A percentile compares a stretch with the other conserved stretches of the same genome.
Conservation (phyloP, 306 rosid genomes). For the Rosa multiflora region DNA sequence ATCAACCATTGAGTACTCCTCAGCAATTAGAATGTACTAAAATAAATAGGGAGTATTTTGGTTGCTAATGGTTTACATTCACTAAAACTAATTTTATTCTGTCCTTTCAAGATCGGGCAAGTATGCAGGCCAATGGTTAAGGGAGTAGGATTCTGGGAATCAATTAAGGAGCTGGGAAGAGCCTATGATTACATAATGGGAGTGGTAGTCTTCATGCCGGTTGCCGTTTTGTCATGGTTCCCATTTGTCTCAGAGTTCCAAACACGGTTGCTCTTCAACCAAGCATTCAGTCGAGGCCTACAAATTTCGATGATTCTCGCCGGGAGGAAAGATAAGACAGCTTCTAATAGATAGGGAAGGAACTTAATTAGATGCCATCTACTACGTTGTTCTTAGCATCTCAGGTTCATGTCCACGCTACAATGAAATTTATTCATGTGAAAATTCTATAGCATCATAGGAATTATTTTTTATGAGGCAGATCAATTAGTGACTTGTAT, state of each 20-base stretch:
- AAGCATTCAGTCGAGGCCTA: constrained; percentile 95
- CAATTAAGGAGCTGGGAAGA: constrained; percentile 79
- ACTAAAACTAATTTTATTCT: neutral
- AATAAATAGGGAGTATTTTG: neutral
- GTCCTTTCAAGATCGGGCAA: constrained; percentile 66
- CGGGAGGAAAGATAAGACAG: constrained; percentile 54
- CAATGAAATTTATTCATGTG: neutral
- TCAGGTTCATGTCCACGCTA: neutral
- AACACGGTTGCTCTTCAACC: constrained; percentile 88
- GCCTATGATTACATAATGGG: constrained; percentile 93
- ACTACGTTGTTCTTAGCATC: neutral
- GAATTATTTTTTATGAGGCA: neutral
- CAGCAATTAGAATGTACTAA: neutral
- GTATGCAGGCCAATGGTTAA: constrained; percentile 61
- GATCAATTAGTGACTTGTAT: neutral
- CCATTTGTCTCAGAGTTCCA: constrained; percentile 92
- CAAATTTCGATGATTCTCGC: constrained; percentile 93
- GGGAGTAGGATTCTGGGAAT: constrained; percentile 66
- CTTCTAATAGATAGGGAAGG: neutral
- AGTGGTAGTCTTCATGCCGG: constrained; percentile 70
- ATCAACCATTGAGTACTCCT: neutral
- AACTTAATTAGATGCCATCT: neutral
- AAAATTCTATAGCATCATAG: constrained; percentile 3
- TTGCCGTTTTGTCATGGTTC: constrained; percentile 85
- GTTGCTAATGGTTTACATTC: neutral